Percentiles rank a stretch among this genome's conserved stretches.
Evolutionary conservation across 139 green algal species (phyloP).

Genomic region (Chlorokybus atmophyticus): DNA sequence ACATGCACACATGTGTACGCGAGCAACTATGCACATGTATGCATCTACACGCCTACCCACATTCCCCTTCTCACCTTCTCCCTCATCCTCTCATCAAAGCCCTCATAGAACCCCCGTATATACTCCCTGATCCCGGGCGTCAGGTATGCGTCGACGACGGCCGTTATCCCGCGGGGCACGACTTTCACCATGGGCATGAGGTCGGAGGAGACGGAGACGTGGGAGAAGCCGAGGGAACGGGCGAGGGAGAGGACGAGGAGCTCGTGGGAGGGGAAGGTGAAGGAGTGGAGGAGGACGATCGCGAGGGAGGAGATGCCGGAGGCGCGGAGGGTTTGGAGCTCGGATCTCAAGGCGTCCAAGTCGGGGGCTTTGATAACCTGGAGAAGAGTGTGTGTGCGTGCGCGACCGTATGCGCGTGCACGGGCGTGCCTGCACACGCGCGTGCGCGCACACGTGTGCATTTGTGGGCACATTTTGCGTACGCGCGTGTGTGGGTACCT

Average conservation of each 20-base stretch:
- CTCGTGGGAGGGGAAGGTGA: conserved; percentile 81
- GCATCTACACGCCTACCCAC: neutral
- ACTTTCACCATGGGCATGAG: conserved; percentile 95
- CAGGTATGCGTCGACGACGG: conserved; percentile 83
- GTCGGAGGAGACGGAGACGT: conserved; percentile 59
- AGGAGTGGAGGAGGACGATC: conserved; percentile 85
- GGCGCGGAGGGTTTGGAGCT: conserved; percentile 41
- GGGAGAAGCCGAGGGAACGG: conserved; percentile 31
- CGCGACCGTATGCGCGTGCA: too few relatives aligned
- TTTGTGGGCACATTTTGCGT: too few relatives aligned
- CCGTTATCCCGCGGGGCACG: conserved; percentile 91
- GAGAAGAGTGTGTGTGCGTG: conserved; percentile 1
- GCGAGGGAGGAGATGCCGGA: conserved; percentile 68
- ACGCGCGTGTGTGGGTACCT: too few relatives aligned
- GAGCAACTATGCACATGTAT: too few relatives aligned
- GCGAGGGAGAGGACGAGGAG: conserved; percentile 10
- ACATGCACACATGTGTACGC: too few relatives aligned
- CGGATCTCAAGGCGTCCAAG: neutral
- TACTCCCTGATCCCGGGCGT: conserved; percentile 39
- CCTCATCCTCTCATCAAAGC: conserved; percentile 5
- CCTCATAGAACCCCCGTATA: conserved; percentile 30
- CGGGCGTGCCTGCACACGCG: too few relatives aligned
- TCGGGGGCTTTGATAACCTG: neutral
- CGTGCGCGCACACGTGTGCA: too few relatives aligned
- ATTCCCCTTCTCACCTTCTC: neutral